Evolutionary conservation across 108 stramenopile genomes (phyloP).

Genomic region (Cyclotella sp.): DNA sequence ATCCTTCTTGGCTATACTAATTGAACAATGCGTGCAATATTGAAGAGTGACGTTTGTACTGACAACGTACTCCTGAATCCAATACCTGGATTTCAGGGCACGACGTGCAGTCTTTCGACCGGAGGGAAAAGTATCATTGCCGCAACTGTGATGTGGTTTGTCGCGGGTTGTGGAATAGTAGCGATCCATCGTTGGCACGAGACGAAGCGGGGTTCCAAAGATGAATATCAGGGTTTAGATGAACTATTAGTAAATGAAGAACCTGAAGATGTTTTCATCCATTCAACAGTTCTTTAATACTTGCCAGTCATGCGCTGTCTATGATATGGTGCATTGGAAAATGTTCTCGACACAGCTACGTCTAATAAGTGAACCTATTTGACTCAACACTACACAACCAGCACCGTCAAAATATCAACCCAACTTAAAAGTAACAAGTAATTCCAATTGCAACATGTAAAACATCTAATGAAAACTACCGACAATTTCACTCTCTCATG

Average conservation of each 20-base stretch:
- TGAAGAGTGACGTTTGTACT: conserved; percentile 4
- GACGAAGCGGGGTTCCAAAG: not conserved
- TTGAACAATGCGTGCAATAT: too few relatives aligned
- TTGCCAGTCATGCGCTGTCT: too few relatives aligned
- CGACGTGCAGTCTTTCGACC: not conserved
- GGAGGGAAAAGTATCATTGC: conserved; percentile 11
- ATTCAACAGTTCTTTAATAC: not conserved
- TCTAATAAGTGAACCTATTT: too few relatives aligned
- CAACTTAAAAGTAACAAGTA: not conserved
- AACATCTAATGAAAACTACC: not conserved
- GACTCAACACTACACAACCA: too few relatives aligned
- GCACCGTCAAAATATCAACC: too few relatives aligned
- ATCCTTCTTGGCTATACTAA: too few relatives aligned
- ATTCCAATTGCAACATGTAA: not conserved
- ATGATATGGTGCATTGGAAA: too few relatives aligned
- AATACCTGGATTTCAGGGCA: conserved; percentile 3
- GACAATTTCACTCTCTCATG: not conserved
- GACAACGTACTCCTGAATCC: not conserved
- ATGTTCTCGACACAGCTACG: too few relatives aligned
- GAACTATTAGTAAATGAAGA: not conserved
- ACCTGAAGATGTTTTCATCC: not conserved
- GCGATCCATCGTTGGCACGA: not conserved
- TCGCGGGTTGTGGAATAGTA: not conserved
- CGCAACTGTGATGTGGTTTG: conserved; percentile 12
- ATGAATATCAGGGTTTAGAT: not conserved